Evolutionary conservation across 164 flowering plant genomes (phyloP).

Genomic region (Macadamia tetraphylla): DNA sequence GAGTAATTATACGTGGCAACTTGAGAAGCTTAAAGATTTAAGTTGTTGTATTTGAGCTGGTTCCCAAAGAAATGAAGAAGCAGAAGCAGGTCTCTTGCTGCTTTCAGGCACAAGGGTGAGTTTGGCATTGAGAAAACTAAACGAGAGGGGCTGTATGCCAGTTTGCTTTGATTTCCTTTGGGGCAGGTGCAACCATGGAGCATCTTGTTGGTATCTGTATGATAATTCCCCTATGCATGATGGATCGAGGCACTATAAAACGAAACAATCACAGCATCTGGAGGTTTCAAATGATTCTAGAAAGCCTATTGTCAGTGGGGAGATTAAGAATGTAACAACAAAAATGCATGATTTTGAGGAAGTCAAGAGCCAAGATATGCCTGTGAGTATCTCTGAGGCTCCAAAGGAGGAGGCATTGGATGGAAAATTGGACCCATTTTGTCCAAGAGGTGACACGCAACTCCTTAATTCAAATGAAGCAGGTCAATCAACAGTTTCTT

Average conservation of each 20-base stretch:
- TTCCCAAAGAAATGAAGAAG: constrained; percentile 69
- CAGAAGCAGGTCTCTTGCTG: constrained; percentile 66
- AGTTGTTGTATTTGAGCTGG: constrained; percentile 42
- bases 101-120: constrained; percentile 34
- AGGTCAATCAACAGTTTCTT: constrained; percentile 16
- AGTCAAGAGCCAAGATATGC: constrained; percentile 17
- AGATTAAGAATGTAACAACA: constrained; percentile 1
- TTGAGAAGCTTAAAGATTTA: constrained; percentile 6
- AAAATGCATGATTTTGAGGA: constrained; percentile 19
- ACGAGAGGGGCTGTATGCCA: constrained; percentile 28
- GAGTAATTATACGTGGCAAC: not conserved
- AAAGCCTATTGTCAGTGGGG: constrained; percentile 19
- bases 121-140: constrained; percentile 33
- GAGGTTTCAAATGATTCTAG: constrained; percentile 28
- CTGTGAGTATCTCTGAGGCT: constrained; percentile 11
- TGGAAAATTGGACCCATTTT: constrained; percentile 17
- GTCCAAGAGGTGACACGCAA: constrained; percentile 13
- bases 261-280: constrained; percentile 25
- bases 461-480: constrained; percentile 16
- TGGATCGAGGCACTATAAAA: constrained; percentile 28
- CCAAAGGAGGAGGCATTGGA: constrained; percentile 12
- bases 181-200: constrained; percentile 82
- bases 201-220: constrained; percentile 70
- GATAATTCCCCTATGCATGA: constrained; percentile 35
- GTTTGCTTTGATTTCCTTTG: constrained; percentile 60